Percentiles rank a stretch among this genome's conserved stretches.
Evolutionary conservation across 2,329 filamentous ascomycete species (phyloP).

Genomic region (Claviceps purpurea): DNA sequence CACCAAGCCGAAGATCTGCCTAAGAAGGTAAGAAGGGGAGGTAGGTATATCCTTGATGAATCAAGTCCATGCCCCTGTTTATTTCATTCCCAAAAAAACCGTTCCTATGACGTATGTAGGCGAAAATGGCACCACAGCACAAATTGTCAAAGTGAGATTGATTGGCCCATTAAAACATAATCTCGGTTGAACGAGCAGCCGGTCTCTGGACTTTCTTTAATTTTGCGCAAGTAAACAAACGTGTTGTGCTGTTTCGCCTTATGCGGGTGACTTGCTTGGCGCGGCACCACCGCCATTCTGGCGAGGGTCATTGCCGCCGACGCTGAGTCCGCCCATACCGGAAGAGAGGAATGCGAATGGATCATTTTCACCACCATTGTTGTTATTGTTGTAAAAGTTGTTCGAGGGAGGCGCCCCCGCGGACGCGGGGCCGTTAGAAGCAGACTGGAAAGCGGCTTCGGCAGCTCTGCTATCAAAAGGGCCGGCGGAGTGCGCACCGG

Average conservation of each 20-base stretch:
- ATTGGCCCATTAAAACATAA: conserved; percentile 14
- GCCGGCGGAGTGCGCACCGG: conserved; percentile 67
- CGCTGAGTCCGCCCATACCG: conserved; percentile 58
- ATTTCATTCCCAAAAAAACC: conserved; percentile 31
- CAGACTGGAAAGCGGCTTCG: conserved; percentile 86
- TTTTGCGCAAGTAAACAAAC: neutral
- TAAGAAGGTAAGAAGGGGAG: conserved; percentile 11
- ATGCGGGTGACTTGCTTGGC: conserved; percentile 47
- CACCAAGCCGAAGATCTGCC: conserved; percentile 25
- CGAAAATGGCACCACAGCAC: conserved; percentile 10
- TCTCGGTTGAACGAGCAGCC: conserved; percentile 14
- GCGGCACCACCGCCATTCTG: conserved; percentile 47
- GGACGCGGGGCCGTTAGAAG: conserved; percentile 66
- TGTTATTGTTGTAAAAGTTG: conserved; percentile 38
- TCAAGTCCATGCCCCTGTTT: conserved; percentile 30
- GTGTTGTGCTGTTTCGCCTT: conserved; percentile 14
- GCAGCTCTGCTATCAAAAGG: conserved; percentile 88
- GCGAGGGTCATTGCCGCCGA: conserved; percentile 50
- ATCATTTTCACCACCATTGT: conserved; percentile 56
- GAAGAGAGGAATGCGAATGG: conserved; percentile 69
- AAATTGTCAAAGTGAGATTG: conserved; percentile 11
- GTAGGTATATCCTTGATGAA: conserved; percentile 16
- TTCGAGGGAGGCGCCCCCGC: conserved; percentile 58
- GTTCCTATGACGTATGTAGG: conserved; percentile 9
- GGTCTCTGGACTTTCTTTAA: neutral